phyloP scores from a whole-genome alignment of 345 rosid genomes.

The Eucalyptus virginea region DNA sequence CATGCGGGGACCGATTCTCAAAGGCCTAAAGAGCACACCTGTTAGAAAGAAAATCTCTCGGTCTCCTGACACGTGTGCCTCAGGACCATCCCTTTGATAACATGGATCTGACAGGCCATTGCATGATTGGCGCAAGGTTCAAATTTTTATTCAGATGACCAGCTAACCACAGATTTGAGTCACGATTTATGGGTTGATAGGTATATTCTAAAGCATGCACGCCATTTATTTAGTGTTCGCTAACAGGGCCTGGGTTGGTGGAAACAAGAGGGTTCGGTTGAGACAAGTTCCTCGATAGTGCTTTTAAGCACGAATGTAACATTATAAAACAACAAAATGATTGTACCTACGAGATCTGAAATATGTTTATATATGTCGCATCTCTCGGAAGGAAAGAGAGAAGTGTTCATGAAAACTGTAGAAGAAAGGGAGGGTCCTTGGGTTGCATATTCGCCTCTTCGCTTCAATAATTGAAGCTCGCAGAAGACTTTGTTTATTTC shows the following conservation, averaged over 20 bases:
- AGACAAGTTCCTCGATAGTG: not conserved
- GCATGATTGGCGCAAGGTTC: not conserved
- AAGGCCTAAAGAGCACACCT: not conserved
- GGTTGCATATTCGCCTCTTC: not conserved
- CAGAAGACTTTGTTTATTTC: slow-evolving; percentile 20
- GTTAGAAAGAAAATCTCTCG: not conserved
- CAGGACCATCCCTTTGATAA: slow-evolving; percentile 6
- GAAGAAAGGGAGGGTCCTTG: not conserved
- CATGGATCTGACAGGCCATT: not conserved
- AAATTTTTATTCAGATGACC: not conserved
- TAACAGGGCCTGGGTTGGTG: slow-evolving; percentile 8
- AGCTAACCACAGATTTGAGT: not conserved
- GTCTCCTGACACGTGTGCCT: slow-evolving; percentile 5
- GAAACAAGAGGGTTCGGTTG: not conserved
- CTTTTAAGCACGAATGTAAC: not conserved
- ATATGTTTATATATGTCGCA: not conserved
- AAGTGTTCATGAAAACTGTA: not conserved
- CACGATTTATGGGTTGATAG: not conserved
- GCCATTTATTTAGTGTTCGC: not conserved
- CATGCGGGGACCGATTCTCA: slow-evolving; percentile 26
- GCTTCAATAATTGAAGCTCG: slow-evolving; percentile 35
- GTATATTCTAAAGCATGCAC: not conserved
- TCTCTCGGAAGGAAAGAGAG: not conserved
- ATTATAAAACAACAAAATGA: not conserved
- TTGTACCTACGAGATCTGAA: not conserved